Percentiles rank a stretch among this genome's conserved stretches.
Conservation (phyloP, 164 flowering plant species). For the Vitis rupestris region DNA sequence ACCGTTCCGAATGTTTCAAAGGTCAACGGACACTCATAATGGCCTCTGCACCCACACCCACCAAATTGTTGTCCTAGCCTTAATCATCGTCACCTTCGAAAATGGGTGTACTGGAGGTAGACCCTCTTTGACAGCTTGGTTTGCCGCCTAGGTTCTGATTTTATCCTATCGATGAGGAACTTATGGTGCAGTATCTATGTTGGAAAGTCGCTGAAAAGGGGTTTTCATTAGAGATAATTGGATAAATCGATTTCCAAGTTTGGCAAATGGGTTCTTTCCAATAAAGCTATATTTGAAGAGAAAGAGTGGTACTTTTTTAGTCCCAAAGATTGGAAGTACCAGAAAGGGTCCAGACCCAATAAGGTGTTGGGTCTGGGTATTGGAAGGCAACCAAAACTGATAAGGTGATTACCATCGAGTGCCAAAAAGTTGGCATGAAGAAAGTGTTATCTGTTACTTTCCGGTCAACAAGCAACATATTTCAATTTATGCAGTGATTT, state of each 20-base stretch:
- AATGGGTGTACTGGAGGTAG: conserved; percentile 40
- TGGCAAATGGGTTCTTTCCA: conserved; percentile 60
- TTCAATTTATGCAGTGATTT: too few relatives aligned
- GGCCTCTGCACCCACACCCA: too few relatives aligned
- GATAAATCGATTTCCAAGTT: conserved; percentile 50
- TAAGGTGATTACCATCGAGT: conserved; percentile 58
- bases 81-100: background rate
- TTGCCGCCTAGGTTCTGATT: conserved; percentile 68
- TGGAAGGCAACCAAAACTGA: conserved; percentile 97
- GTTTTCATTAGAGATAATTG: conserved; percentile 18
- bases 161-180: conserved; percentile 66
- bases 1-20: too few relatives aligned
- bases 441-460: too few relatives aligned
- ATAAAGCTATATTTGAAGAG: conserved; percentile 79
- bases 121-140: conserved; percentile 45
- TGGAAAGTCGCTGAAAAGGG: conserved; percentile 55
- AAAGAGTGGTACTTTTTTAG: conserved; percentile 39
- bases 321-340: conserved; percentile 69
- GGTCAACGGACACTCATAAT: too few relatives aligned
- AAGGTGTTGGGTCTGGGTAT: conserved; percentile 83
- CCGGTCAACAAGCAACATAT: too few relatives aligned
- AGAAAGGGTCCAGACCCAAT: conserved; percentile 87
- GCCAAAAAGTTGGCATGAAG: conserved; percentile 57
- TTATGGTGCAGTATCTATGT: conserved; percentile 55
- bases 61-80: too few relatives aligned